These are phyloP conservation scores for Oryza australiensis DNA, from an alignment of 176 grass and related monocot species.

Conservation along the genomic window DNA sequence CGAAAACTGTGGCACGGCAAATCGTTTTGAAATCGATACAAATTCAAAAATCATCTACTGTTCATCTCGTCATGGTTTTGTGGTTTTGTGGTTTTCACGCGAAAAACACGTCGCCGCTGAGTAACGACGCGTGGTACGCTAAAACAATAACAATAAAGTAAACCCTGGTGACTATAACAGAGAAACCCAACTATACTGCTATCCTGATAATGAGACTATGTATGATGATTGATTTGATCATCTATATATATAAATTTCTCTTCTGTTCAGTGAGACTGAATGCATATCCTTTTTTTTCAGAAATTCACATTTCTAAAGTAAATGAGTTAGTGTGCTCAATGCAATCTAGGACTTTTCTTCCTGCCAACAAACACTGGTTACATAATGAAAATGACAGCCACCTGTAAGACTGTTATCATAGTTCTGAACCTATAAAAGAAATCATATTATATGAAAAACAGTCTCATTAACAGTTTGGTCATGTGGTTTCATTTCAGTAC, in stretches of 20 bases:
- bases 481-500: slow-evolving; percentile 14
- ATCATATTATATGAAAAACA: neutral
- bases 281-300: neutral
- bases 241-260: neutral
- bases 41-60: too few relatives aligned
- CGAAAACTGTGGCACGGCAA: too few relatives aligned
- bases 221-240: neutral
- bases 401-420: slow-evolving; percentile 4
- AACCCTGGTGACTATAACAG: too few relatives aligned
- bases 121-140: too few relatives aligned
- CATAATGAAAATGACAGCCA: slow-evolving; percentile 23
- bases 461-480: slow-evolving; percentile 4
- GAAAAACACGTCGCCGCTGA: too few relatives aligned
- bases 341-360: neutral
- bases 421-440: neutral
- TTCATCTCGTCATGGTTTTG: too few relatives aligned
- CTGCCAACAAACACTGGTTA: slow-evolving; percentile 13
- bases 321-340: neutral
- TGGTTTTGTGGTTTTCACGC: too few relatives aligned
- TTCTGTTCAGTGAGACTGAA: neutral
- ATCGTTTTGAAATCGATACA: too few relatives aligned
- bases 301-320: neutral
- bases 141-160: too few relatives aligned
- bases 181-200: neutral
- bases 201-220: neutral